Percentiles rank a stretch among this genome's conserved stretches.
These are phyloP conservation scores for Waltergamsia citrina DNA, from an alignment of 2,329 filamentous ascomycete genomes.

Conservation along the genomic window DNA sequence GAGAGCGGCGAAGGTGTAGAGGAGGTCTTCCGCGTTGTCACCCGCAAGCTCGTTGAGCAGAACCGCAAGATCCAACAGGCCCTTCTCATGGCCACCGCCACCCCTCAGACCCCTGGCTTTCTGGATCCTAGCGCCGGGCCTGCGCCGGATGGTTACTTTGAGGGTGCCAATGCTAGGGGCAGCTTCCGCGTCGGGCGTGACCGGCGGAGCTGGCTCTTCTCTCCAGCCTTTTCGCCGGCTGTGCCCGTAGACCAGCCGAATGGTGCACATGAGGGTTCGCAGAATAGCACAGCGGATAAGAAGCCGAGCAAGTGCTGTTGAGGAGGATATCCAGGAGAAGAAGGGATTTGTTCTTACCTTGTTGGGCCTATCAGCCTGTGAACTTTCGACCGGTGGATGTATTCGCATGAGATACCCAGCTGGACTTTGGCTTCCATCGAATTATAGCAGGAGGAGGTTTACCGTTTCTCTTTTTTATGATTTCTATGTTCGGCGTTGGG, in stretches of 20 bases:
- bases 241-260: conserved; percentile 29
- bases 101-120: conserved; percentile 37
- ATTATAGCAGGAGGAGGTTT: too few relatives aligned
- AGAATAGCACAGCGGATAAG: conserved; percentile 14
- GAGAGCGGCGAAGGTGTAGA: conserved; percentile 94
- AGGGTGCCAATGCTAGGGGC: conserved; percentile 31
- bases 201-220: conserved; percentile 49
- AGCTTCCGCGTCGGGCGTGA: conserved; percentile 51
- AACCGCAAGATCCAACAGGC: conserved; percentile 54
- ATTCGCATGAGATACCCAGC: too few relatives aligned
- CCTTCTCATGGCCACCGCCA: conserved; percentile 43
- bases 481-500: too few relatives aligned
- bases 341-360: too few relatives aligned
- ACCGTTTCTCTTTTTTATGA: too few relatives aligned
- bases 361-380: too few relatives aligned
- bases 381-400: too few relatives aligned
- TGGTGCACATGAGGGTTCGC: conserved; percentile 1
- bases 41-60: conserved; percentile 54
- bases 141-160: conserved; percentile 34
- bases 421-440: too few relatives aligned
- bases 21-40: conserved; percentile 76
- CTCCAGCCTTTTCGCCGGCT: conserved; percentile 41
- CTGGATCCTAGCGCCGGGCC: background rate
- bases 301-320: conserved; percentile 19
- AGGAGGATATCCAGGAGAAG: too few relatives aligned